Conservation (phyloP, 176 grass and related monocot genomes). For the Poa annua region DNA sequence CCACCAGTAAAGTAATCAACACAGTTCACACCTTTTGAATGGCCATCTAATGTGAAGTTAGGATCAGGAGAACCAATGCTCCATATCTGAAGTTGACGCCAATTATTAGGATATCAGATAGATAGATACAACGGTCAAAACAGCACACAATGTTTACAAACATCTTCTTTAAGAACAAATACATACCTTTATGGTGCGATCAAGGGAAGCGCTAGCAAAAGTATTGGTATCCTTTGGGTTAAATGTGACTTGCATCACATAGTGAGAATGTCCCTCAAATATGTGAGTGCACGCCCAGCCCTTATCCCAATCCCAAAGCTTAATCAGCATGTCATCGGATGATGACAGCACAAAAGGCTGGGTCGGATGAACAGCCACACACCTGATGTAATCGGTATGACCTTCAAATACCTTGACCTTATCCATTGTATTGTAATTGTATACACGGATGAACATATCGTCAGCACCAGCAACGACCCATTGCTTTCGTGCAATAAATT, state of each 20-base stretch:
- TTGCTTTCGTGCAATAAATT: conserved; percentile 92
- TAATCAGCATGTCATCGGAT: conserved; percentile 99
- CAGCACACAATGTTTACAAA: not conserved
- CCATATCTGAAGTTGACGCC: conserved; percentile 75
- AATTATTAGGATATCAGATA: conserved; percentile 17
- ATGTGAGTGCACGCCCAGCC: conserved; percentile 97
- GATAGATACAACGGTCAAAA: conserved; percentile 29
- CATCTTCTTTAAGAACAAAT: not conserved
- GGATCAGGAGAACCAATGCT: conserved; percentile 97
- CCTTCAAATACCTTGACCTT: conserved; percentile 95
- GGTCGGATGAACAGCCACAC: conserved; percentile 97
- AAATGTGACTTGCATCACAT: conserved; percentile 99
- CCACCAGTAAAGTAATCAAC: conserved; percentile 99
- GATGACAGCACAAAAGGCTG: conserved; percentile 96
- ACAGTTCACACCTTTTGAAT: conserved; percentile 97
- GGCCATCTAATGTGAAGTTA: conserved; percentile 96
- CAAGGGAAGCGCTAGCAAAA: conserved; percentile 96
- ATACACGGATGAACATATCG: conserved; percentile 96
- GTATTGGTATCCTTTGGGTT: conserved; percentile 99
- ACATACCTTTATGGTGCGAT: conserved; percentile 92
- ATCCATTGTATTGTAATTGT: conserved; percentile 97
- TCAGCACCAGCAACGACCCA: conserved; percentile 97
- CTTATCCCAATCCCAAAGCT: conserved; percentile 99
- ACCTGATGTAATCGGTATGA: conserved; percentile 94
- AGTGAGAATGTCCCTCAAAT: conserved; percentile 99